Evolutionary conservation across 441 rosid genomes (phyloP).

Genomic region (Adansonia grandidieri): DNA sequence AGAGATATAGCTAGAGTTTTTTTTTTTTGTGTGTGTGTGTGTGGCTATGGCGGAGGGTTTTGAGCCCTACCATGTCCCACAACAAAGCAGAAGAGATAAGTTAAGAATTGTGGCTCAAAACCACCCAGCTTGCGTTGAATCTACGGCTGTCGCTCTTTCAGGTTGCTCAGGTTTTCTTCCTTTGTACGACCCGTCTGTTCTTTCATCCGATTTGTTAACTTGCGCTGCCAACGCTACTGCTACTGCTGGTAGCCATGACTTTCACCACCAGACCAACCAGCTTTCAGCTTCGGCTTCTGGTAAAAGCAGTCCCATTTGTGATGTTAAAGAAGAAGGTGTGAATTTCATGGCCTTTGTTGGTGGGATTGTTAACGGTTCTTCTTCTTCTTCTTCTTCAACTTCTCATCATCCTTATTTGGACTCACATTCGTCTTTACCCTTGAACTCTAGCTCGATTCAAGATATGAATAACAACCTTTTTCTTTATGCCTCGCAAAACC

Average conservation of each 20-base stretch:
- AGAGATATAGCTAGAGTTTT: not conserved
- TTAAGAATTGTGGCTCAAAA: slow-evolving; percentile 54
- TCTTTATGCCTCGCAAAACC: slow-evolving; percentile 44
- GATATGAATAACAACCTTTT: slow-evolving; percentile 43
- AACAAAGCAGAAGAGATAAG: slow-evolving; percentile 74
- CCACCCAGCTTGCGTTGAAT: slow-evolving; percentile 37
- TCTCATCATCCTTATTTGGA: slow-evolving; percentile 46
- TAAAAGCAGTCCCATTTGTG: slow-evolving; percentile 33
- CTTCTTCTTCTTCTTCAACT: slow-evolving; percentile 39
- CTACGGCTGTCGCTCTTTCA: slow-evolving; percentile 30
- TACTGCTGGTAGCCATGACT: slow-evolving; percentile 26
- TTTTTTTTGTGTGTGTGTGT: not conserved
- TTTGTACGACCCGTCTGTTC: slow-evolving; percentile 49
- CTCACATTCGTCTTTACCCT: slow-evolving; percentile 47
- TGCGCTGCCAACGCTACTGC: slow-evolving; percentile 29
- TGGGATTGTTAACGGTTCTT: slow-evolving; percentile 37
- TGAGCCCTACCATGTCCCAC: slow-evolving; percentile 77
- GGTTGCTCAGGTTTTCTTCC: slow-evolving; percentile 44
- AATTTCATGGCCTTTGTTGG: slow-evolving; percentile 53
- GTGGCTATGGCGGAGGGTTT: slow-evolving; percentile 64
- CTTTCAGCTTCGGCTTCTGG: slow-evolving; percentile 27
- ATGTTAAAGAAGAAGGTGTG: slow-evolving; percentile 38
- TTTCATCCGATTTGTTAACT: slow-evolving; percentile 49
- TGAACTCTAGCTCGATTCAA: slow-evolving; percentile 57
- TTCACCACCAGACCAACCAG: slow-evolving; percentile 23